Evolutionary conservation across 345 rosid species (phyloP), one percentile per base, ranked within the genome.

Genomic region (Heritiera littoralis): DNA sequence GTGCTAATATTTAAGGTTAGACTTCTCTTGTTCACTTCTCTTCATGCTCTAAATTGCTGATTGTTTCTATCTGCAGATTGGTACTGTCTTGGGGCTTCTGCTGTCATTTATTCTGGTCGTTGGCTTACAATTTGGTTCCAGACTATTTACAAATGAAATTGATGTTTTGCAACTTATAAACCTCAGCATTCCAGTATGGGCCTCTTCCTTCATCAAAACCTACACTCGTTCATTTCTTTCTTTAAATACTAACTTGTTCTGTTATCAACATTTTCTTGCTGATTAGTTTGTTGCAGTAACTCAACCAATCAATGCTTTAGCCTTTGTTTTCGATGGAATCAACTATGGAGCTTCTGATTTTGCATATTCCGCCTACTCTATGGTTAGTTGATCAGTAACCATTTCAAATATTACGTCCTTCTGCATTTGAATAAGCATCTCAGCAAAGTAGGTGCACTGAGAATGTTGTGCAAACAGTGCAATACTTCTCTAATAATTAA

Each of bases 331-430:
- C 12, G 92, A 90, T 28, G 95, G 95, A 40, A 51, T 90, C 80
- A 88, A 87, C 83, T 89, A 85, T 59, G 95, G 93, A 60, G 92
- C 93, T 59, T 90, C 92, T 0, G 92, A 91, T 86, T 90, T 85
- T 75, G 90, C 87, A 5, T 90, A 90, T 75, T 80, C 95, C 32
- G 93, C 93, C 66, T 88, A 63, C 79, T 88, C 95, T 28, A 87
- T 91, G 92, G 95, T 84, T 81, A 85, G 83, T 77, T n/a, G 64
- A 63, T 54, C 49, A 7, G 35, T 35, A 28, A 51, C 55, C 74
- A 49, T 14, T 45, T 13, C 11, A 17, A 6, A 43, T 15, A 13
- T 38, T 38, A 35, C 1, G 18, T 45, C 9, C 48, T 45, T 0
- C n/a, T 54, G n/a, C 1, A 15, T 54, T 5, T 52, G 56, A 59